Percentiles rank a stretch among this genome's conserved stretches.
Evolutionary conservation across 2,329 filamentous ascomycete species (phyloP).

Genomic region (Lecanosticta acicola): DNA sequence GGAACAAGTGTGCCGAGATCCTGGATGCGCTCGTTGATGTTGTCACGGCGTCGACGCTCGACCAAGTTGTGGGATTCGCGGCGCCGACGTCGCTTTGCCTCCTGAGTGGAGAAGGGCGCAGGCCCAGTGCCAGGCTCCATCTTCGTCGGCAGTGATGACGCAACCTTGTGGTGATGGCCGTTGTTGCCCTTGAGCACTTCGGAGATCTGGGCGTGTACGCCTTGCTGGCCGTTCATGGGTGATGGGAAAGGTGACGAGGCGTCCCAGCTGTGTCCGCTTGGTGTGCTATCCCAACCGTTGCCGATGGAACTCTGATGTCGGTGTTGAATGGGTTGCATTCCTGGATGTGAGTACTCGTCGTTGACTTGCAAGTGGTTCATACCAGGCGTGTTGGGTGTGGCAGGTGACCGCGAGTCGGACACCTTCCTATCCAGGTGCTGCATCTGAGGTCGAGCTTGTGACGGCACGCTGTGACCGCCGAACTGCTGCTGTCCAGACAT

Average conservation of each 20-base stretch:
- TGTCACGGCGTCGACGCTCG: slow-evolving; percentile 88
- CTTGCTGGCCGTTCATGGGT: slow-evolving; percentile 57
- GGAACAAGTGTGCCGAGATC: slow-evolving; percentile 92
- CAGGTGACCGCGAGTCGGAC: slow-evolving; percentile 69
- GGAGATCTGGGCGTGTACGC: slow-evolving; percentile 68
- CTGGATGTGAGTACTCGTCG: slow-evolving; percentile 42
- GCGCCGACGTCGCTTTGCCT: slow-evolving; percentile 85
- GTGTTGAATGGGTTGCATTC: slow-evolving; percentile 43
- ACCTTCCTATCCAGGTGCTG: slow-evolving; percentile 52
- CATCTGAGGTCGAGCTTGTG: slow-evolving; percentile 32
- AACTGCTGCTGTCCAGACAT: slow-evolving; percentile 50
- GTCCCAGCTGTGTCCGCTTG: slow-evolving; percentile 70
- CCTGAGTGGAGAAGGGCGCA: slow-evolving; percentile 65
- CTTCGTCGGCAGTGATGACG: slow-evolving; percentile 75
- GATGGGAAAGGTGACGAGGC: slow-evolving; percentile 83
- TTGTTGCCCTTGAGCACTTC: slow-evolving; percentile 85
- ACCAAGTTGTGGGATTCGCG: slow-evolving; percentile 95
- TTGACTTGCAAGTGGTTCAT: slow-evolving; percentile 67
- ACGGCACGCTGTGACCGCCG: slow-evolving; percentile 33
- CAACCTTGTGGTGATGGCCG: slow-evolving; percentile 42
- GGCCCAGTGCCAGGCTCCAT: slow-evolving; percentile 54
- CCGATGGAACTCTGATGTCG: slow-evolving; percentile 50
- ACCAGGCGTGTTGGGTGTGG: slow-evolving; percentile 80
- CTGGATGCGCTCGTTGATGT: slow-evolving; percentile 98
- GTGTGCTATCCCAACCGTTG: slow-evolving; percentile 85